These are phyloP conservation scores for Apophysomyces elegans DNA, from an alignment of 371 early-diverging fungal genomes.

Conservation along the genomic window DNA sequence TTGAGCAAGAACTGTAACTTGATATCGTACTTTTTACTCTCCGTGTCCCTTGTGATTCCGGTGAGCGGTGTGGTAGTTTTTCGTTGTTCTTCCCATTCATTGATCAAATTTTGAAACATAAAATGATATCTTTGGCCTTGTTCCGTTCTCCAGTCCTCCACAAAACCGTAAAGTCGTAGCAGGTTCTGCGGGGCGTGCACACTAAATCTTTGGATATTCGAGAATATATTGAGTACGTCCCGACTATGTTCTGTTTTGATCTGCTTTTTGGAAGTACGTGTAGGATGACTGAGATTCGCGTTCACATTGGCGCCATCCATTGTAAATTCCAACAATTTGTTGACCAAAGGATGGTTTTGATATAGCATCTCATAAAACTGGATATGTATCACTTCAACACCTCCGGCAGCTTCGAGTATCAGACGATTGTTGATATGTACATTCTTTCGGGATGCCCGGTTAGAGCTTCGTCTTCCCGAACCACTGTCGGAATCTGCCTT, in stretches of 20 bases:
- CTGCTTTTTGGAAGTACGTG: constrained; percentile 30
- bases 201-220: constrained; percentile 59
- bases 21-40: constrained; percentile 43
- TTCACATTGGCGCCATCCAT: constrained; percentile 44
- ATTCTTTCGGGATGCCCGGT: constrained; percentile 35
- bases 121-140: constrained; percentile 76
- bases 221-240: constrained; percentile 60
- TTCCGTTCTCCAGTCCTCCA: constrained; percentile 84
- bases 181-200: constrained; percentile 74
- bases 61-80: constrained; percentile 23
- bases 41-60: neutral
- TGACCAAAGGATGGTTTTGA: constrained; percentile 13
- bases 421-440: constrained; percentile 33
- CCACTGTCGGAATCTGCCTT: constrained; percentile 51
- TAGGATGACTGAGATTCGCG: constrained; percentile 42
- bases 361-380: constrained; percentile 39
- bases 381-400: constrained; percentile 39
- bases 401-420: constrained; percentile 48
- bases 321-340: constrained; percentile 37
- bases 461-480: constrained; percentile 48
- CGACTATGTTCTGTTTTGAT: constrained; percentile 18
- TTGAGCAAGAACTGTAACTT: constrained; percentile 70
- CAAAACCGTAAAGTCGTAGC: constrained; percentile 76
- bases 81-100: constrained; percentile 70
- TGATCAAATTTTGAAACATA: constrained; percentile 71